Evolutionary conservation across 768 basidiomycete genomes (phyloP), one percentile per base, ranked within the genome.

Genomic region (Chlorophyllum brunneum): DNA sequence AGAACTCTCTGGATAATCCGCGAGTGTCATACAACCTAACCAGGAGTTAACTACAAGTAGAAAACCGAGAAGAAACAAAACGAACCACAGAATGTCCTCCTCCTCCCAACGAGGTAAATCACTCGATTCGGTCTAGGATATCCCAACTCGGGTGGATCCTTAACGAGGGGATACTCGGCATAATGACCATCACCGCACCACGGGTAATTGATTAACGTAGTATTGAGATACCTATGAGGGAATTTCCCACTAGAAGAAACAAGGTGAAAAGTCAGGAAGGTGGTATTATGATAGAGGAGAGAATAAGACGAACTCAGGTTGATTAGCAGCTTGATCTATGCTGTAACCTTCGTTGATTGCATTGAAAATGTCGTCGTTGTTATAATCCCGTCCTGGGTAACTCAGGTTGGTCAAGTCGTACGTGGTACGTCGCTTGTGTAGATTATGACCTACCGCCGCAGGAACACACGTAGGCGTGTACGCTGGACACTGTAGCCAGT

Each of bases 61-160:
- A 15, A 40, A 6, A n/a, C 4, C 5, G 16, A 29, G 26, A n/a
- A 11, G 6, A 24, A 11, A 6, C 10, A 10, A 18, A 23, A 20
- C 51, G 4, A 3, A 52, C 51, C 51, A 20, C 51, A 52, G n/a
- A 52, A 52, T 24, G 27, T 52, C 13, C 26, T 43, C 4, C 33
- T 37, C 10, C 22, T 36, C 2, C 51, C 51, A 16, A 44, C 42
- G 9, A 52, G 33, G 33, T 52, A 52, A 7, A 52, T 44, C 26
- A 37, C 51, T 3, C 51, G 23, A 38, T 52, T 42, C 3, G 24
- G 16, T 2, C 51, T 42, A 2, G 51, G 42, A 33, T 44, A 41
- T 11, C 27, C 24, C 5, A 33, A 18, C 6, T 51, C 33, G 22
- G 42, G 51, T 18, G 51, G 51, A 16, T 44, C 42, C 1, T 16